These are phyloP conservation scores for Boechera stricta DNA, from an alignment of 345 rosid genomes.

Conservation along the genomic window DNA sequence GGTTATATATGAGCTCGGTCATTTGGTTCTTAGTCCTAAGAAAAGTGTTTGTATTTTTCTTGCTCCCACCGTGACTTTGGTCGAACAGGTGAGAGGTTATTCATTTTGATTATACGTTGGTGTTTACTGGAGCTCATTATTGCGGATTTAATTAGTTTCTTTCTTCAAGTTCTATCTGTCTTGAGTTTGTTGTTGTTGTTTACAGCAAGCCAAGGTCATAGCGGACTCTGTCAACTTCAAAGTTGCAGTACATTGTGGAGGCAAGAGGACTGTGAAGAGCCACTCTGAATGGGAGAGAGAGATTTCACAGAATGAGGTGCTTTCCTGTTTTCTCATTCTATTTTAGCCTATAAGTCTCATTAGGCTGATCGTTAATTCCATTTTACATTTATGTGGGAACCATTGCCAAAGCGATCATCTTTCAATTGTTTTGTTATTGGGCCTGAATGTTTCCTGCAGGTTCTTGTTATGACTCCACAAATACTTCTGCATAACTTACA, in stretches of 20 bases:
- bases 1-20: constrained; percentile 74
- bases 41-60: constrained; percentile 75
- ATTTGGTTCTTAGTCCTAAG: constrained; percentile 71
- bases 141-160: constrained; percentile 4
- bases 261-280: constrained; percentile 56
- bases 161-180: constrained; percentile 26
- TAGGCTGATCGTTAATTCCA: constrained; percentile 14
- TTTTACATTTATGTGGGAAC: constrained; percentile 11
- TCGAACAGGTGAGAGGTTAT: constrained; percentile 67
- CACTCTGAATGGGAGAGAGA: constrained; percentile 75
- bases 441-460: constrained; percentile 54
- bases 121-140: constrained; percentile 15
- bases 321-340: not conserved
- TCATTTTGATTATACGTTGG: not conserved
- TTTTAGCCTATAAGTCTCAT: constrained; percentile 9
- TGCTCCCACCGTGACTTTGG: constrained; percentile 89
- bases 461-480: constrained; percentile 94
- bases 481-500: constrained; percentile 70
- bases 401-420: constrained; percentile 20
- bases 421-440: constrained; percentile 26
- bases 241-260: constrained; percentile 74
- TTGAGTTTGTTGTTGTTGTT: constrained; percentile 35
- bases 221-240: constrained; percentile 70
- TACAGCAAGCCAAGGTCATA: constrained; percentile 90
- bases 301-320: constrained; percentile 76